Evolutionary conservation across 352 stramenopile genomes (phyloP), one percentile per base, ranked within the genome.

Genomic region (Phytophthora idaei): DNA sequence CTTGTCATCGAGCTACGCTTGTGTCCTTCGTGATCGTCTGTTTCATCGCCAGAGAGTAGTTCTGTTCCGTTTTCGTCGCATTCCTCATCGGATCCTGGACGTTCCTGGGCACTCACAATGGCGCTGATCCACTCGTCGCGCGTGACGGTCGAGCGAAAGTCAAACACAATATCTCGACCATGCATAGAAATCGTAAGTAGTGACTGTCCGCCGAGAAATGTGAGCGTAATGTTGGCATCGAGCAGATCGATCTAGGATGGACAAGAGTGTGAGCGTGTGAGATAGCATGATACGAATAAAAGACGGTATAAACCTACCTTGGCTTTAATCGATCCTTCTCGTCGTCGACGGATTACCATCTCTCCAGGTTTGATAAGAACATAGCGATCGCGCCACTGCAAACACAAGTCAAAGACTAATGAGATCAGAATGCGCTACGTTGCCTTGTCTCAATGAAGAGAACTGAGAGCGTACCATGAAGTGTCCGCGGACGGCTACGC

Each of bases 341-440:
- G 69, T 25, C 80, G 71, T 5, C 83, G 76, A 54, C 69, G 71
- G 17, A 93, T 79, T 4, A 77, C 41, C 41, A 93, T 63, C 17
- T 84, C 60, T 21, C 83, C 78, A 17, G 73, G 70, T 14, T 74
- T 75, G 25, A 93, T 61, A 51, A 79, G 62, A 21, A 93, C 76
- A 49, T 82, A 89, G 12, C 85, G 81, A 17, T 91, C 83, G 5
- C 85, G 77, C 83, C 83, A 92, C 83, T 93, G 42, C 42, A 48
- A 46, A 32, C n/a, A 27, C 5, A 39, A 39, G 48, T 25, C 41
- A 44, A 63, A 25, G 39, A 34, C 21, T 51, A 56, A 39, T 55
- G 9, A 62, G 51, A 53, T 10, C n/a, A 37, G 14, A 45, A 41
- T 21, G 11, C 4, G 32, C 32, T 37, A 37, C 2, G 32, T 37